These are phyloP conservation scores for Geranium brycei DNA, from an alignment of 345 rosid species.

Conservation along the genomic window DNA sequence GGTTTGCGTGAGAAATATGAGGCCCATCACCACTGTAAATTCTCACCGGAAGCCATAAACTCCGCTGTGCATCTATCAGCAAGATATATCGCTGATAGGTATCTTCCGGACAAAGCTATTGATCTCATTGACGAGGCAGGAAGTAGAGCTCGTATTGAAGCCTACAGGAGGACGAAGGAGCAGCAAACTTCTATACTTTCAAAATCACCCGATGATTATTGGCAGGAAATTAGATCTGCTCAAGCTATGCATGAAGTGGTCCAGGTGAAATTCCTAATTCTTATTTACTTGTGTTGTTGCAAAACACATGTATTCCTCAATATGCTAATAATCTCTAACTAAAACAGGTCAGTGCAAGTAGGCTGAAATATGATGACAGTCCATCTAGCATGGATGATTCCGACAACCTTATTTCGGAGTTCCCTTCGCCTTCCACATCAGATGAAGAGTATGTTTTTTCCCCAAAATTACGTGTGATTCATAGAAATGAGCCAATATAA, in stretches of 20 bases:
- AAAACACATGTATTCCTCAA: background rate
- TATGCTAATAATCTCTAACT: slow-evolving; percentile 2
- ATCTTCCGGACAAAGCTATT: slow-evolving; percentile 97
- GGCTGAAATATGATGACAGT: slow-evolving; percentile 29
- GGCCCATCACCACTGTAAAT: slow-evolving; percentile 78
- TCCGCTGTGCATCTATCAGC: slow-evolving; percentile 83
- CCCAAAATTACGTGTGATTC: background rate
- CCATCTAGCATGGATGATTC: slow-evolving; percentile 30
- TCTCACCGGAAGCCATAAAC: slow-evolving; percentile 70
- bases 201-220: slow-evolving; percentile 75
- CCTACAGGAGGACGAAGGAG: slow-evolving; percentile 75
- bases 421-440: slow-evolving; percentile 35
- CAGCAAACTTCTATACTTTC: slow-evolving; percentile 65
- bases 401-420: slow-evolving; percentile 35
- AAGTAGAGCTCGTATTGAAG: slow-evolving; percentile 83
- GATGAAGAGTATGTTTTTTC: slow-evolving; percentile 48
- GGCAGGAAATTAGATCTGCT: slow-evolving; percentile 95
- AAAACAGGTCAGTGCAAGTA: slow-evolving; percentile 52
- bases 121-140: slow-evolving; percentile 98
- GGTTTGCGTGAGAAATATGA: slow-evolving; percentile 88
- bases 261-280: slow-evolving; percentile 14
- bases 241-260: slow-evolving; percentile 98
- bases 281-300: background rate
- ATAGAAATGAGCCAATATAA: background rate
- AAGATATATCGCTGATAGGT: slow-evolving; percentile 79